Evolutionary conservation across 2,329 filamentous ascomycete genomes (phyloP).

Genomic region (Geosmithia morbida): DNA sequence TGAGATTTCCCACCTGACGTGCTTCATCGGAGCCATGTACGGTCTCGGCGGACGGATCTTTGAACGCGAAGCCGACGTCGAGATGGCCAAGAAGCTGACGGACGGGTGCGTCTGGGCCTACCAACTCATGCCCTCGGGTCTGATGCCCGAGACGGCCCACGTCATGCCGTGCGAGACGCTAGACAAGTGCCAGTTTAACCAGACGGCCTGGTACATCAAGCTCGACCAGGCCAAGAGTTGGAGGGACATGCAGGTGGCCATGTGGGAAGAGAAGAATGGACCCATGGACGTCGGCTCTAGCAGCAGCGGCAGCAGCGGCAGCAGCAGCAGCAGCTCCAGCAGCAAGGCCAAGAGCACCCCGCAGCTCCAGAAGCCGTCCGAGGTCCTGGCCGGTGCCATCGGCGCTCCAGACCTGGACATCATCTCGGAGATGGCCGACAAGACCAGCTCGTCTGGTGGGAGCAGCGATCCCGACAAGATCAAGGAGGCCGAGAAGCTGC

Average conservation of each 20-base stretch:
- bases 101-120: slow-evolving; percentile 61
- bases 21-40: slow-evolving; percentile 59
- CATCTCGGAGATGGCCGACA: neutral
- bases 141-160: slow-evolving; percentile 46
- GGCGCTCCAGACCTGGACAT: neutral
- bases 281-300: neutral
- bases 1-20: slow-evolving; percentile 49
- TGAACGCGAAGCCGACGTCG: slow-evolving; percentile 41
- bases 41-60: slow-evolving; percentile 51
- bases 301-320: neutral
- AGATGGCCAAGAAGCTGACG: slow-evolving; percentile 46
- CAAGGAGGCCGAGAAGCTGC: slow-evolving; percentile 5
- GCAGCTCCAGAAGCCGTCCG: slow-evolving; percentile 1
- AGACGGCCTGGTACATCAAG: slow-evolving; percentile 30
- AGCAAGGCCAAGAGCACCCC: slow-evolving; percentile 2
- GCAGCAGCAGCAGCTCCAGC: neutral
- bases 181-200: slow-evolving; percentile 35
- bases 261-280: slow-evolving; percentile 25
- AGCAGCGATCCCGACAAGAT: neutral
- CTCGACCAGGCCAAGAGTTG: slow-evolving; percentile 30
- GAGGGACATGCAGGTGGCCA: slow-evolving; percentile 25
- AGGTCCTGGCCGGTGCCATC: neutral
- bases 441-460: slow-evolving; percentile 1
- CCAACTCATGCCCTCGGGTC: slow-evolving; percentile 39
- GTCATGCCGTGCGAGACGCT: slow-evolving; percentile 29